phyloP scores from a whole-genome alignment of 805 yeast species.

The Yarrowia sp. region DNA sequence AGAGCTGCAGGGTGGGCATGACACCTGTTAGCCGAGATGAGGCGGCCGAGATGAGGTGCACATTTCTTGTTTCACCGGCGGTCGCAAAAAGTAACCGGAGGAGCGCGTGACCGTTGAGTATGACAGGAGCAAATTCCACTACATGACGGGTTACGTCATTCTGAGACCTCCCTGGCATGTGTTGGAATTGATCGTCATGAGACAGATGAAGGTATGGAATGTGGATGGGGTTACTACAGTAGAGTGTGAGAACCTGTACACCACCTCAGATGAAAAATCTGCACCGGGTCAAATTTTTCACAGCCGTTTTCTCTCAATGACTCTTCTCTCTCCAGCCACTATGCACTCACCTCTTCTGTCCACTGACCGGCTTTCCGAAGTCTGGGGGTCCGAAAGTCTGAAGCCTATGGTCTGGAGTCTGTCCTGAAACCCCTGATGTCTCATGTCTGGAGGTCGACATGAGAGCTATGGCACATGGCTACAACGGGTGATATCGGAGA shows the following conservation, averaged over 20 bases:
- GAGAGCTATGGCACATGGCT: no score
- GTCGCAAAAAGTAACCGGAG: not conserved
- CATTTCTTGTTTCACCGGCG: not conserved
- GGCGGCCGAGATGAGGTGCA: not conserved
- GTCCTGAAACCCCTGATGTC: no score
- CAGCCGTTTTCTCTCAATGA: not conserved
- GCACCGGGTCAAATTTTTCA: not conserved
- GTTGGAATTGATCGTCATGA: slow-evolving; percentile 13
- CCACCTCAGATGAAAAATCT: not conserved
- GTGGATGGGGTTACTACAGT: not conserved
- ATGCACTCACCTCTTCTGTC: slow-evolving; percentile 1
- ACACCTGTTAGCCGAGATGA: slow-evolving; percentile 14
- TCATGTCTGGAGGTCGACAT: no score
- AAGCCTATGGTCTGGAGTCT: not conserved
- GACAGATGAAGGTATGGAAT: not conserved
- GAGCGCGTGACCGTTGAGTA: not conserved
- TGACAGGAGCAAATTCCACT: not conserved
- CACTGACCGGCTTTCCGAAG: slow-evolving; percentile 1
- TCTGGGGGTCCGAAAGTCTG: not conserved
- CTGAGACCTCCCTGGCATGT: not conserved
- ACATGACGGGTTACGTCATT: slow-evolving; percentile 1
- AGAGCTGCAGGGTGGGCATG: slow-evolving; percentile 12
- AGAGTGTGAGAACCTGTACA: no score
- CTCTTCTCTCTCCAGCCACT: not conserved
- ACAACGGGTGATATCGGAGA: no score